Evolutionary conservation across 176 grass and related monocot genomes (phyloP), one percentile per base, ranked within the genome.

Genomic region (Ensete ventricosum): DNA sequence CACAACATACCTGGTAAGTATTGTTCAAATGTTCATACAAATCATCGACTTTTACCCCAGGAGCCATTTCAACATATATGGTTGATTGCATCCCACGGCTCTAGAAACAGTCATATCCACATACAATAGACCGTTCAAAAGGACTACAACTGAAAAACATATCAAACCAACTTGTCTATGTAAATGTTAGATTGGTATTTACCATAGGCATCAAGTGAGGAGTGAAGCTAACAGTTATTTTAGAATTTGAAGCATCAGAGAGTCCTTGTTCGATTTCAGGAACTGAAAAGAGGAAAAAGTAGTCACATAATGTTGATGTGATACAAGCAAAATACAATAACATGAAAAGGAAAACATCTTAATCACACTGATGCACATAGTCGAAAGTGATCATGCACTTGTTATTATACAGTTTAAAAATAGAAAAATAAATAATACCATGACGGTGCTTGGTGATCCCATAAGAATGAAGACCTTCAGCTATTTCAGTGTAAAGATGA

Each of bases 51-150:
- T 82, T 91, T 34, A 99, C 86, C 73, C 90, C 95, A 83, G 86
- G 50, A 79, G 80, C 58, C 90, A 94, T 85, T 89, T 99, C 88
- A 49, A 99, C 86, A 73, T 87, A 89, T 53, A 99, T 87, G 55
- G 88, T 99, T 66, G 95, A 94, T 77, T 99, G 90, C 95, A 99
- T 99, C 20, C 95, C 95, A 84, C 95, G 90, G 75, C 87, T 99
- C 95, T 99, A 79, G 6, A 27, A 55, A 43, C 19, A 85, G 62
- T 58, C 73, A 83, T 22, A 82, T 49, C 23, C 55, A 80, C 13
- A 52, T 9, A 80, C 23, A 75, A 64, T n/a, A 76, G 43, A 16
- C n/a, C 19, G 52, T 13, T 25, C 7, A 22, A 72, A 72, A 1
- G 1, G 3, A 53, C 70, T 53, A 51, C 21, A 24, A 54, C 9